These are phyloP conservation scores for Actinomortierella wolfii DNA, from an alignment of 371 early-diverging fungal genomes.

Conservation along the genomic window DNA sequence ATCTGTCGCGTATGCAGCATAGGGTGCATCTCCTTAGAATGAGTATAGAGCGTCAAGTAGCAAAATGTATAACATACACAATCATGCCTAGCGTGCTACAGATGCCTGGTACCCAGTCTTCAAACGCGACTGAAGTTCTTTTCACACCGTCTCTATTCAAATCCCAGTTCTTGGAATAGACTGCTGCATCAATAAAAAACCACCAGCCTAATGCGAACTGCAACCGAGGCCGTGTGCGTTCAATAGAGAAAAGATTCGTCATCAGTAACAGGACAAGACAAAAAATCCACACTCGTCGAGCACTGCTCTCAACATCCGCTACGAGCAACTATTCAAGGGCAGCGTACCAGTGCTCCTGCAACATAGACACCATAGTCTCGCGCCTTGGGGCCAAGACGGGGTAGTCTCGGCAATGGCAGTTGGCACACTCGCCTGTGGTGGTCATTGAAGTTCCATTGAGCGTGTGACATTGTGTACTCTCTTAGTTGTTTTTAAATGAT, in stretches of 20 bases:
- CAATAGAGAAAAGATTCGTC: no score
- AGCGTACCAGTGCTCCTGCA: slow-evolving; percentile 59
- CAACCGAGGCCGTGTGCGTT: background rate
- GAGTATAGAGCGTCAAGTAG: no score
- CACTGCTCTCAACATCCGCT: no score
- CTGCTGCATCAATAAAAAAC: slow-evolving; percentile 74
- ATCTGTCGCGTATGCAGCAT: no score
- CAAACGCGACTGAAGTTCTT: slow-evolving; percentile 60
- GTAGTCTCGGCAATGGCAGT: slow-evolving; percentile 38
- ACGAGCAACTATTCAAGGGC: no score
- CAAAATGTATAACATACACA: slow-evolving; percentile 68
- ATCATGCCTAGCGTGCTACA: slow-evolving; percentile 74
- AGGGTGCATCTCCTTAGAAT: no score
- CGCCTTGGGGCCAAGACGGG: slow-evolving; percentile 51
- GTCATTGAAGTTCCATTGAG: slow-evolving; percentile 28
- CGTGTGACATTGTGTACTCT: no score
- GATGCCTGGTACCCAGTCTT: slow-evolving; percentile 81
- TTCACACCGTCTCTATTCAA: slow-evolving; percentile 34
- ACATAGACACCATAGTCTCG: slow-evolving; percentile 51
- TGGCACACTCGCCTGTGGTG: slow-evolving; percentile 38
- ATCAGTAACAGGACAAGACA: no score
- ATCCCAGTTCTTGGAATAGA: slow-evolving; percentile 50
- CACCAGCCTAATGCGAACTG: slow-evolving; percentile 88
- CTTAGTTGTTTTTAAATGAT: no score
- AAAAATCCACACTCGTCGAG: no score